Evolutionary conservation across 2,329 filamentous ascomycete species (phyloP).

Genomic region (Aspergillus novoparasiticus): DNA sequence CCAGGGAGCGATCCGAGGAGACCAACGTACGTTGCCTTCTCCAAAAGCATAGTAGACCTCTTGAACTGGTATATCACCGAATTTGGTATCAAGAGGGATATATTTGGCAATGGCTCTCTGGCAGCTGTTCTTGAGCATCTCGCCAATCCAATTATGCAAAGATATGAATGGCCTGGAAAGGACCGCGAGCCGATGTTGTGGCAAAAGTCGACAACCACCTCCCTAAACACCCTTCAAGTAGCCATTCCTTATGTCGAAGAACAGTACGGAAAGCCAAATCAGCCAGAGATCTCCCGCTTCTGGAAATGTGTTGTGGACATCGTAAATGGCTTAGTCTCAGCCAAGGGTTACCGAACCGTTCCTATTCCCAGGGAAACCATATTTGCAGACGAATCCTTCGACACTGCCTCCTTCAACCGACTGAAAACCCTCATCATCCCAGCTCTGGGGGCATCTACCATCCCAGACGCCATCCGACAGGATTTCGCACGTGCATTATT

Average conservation of each 20-base stretch:
- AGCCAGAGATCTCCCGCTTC: slow-evolving; percentile 56
- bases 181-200: slow-evolving; percentile 75
- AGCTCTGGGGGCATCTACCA: slow-evolving; percentile 64
- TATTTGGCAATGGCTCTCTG: slow-evolving; percentile 71
- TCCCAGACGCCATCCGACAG: slow-evolving; percentile 69
- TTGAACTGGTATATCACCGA: slow-evolving; percentile 51
- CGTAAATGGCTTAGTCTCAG: slow-evolving; percentile 68
- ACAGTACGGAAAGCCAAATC: slow-evolving; percentile 33
- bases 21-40: slow-evolving; percentile 86
- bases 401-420: slow-evolving; percentile 72
- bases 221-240: slow-evolving; percentile 67
- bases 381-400: slow-evolving; percentile 73
- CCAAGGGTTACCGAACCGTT: slow-evolving; percentile 57
- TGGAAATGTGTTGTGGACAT: slow-evolving; percentile 71
- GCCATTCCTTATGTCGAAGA: slow-evolving; percentile 64
- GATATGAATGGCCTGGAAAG: slow-evolving; percentile 75
- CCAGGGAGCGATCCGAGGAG: slow-evolving; percentile 47
- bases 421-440: slow-evolving; percentile 72
- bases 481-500: slow-evolving; percentile 78
- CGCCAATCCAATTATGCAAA: slow-evolving; percentile 70
- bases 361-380: slow-evolving; percentile 50
- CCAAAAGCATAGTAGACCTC: slow-evolving; percentile 76
- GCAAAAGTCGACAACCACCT: slow-evolving; percentile 74
- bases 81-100: slow-evolving; percentile 58
- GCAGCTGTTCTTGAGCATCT: slow-evolving; percentile 67